Evolutionary conservation across 352 stramenopile genomes (phyloP).

Genomic region (Globisporangium lucens): DNA sequence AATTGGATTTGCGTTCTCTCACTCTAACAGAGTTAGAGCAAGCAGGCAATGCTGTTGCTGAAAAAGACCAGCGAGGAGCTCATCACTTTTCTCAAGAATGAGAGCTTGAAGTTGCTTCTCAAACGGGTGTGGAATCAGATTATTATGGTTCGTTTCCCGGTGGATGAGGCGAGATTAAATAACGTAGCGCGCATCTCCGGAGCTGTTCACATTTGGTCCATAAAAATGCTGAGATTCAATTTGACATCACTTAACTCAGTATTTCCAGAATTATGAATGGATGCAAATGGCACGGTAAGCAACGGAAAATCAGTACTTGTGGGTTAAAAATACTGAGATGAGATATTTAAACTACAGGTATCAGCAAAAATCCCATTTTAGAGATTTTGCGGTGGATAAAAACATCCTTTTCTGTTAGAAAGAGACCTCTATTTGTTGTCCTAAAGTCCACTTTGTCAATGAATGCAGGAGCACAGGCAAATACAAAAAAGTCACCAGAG

Average conservation of each 20-base stretch:
- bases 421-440: not conserved
- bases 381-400: too few species aligned
- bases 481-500: too few species aligned
- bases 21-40: not conserved
- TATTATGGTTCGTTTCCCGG: not conserved
- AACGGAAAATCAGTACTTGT: not conserved
- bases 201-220: not conserved
- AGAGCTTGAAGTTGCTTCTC: not conserved
- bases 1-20: not conserved
- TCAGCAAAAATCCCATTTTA: not conserved
- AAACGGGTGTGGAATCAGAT: not conserved
- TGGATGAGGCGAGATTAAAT: not conserved
- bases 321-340: not conserved
- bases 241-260: not conserved
- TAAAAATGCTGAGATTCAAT: not conserved
- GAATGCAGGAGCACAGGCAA: too few species aligned
- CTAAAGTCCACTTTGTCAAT: too few species aligned
- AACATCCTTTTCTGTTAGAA: too few species aligned
- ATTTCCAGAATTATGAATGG: not conserved
- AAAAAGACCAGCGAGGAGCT: not conserved
- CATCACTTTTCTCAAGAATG: not conserved
- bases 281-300: not conserved
- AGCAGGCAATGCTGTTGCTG: not conserved
- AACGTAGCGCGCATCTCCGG: not conserved
- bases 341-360: not conserved